These are phyloP conservation scores for Periconia macrospinosa DNA, from an alignment of 2,329 filamentous ascomycete genomes.

Conservation along the genomic window DNA sequence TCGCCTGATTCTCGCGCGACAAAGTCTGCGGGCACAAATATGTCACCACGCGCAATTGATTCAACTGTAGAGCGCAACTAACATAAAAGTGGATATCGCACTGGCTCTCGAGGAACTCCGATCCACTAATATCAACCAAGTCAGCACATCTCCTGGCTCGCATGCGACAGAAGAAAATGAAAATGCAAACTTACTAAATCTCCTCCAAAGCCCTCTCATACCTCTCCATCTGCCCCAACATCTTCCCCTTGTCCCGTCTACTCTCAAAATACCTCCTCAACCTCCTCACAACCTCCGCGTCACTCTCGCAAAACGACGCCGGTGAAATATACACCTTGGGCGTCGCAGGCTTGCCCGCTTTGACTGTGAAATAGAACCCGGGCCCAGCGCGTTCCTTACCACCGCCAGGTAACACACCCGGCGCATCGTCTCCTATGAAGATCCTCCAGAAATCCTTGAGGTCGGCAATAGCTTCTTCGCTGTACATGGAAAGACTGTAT, in stretches of 20 bases:
- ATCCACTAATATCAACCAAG: background rate
- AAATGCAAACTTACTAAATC: slow-evolving; percentile 4
- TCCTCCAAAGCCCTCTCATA: slow-evolving; percentile 8
- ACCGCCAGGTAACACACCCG: slow-evolving; percentile 4
- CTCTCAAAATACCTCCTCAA: slow-evolving; percentile 9
- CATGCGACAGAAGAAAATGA: background rate
- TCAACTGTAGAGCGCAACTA: slow-evolving; percentile 9
- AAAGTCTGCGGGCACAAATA: slow-evolving; percentile 10
- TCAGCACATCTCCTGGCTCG: background rate
- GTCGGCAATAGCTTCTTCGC: slow-evolving; percentile 9
- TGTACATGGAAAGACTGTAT: slow-evolving; percentile 12
- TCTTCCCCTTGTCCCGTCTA: slow-evolving; percentile 5
- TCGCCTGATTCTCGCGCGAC: slow-evolving; percentile 4
- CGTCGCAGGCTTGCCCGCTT: slow-evolving; percentile 11
- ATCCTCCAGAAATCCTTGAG: slow-evolving; percentile 14
- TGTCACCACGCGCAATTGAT: slow-evolving; percentile 10
- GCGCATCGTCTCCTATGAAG: slow-evolving; percentile 8
- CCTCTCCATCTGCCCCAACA: slow-evolving; percentile 11
- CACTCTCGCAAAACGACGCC: slow-evolving; percentile 10
- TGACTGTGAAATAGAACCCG: slow-evolving; percentile 13
- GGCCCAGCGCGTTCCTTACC: slow-evolving; percentile 8
- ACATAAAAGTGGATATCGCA: slow-evolving; percentile 11
- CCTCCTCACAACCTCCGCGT: slow-evolving; percentile 7
- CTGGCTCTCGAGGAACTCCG: slow-evolving; percentile 3
- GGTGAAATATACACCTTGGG: slow-evolving; percentile 13